Conservation (phyloP, 2,329 filamentous ascomycete genomes). For the Graphiopsis chlorocephala region DNA sequence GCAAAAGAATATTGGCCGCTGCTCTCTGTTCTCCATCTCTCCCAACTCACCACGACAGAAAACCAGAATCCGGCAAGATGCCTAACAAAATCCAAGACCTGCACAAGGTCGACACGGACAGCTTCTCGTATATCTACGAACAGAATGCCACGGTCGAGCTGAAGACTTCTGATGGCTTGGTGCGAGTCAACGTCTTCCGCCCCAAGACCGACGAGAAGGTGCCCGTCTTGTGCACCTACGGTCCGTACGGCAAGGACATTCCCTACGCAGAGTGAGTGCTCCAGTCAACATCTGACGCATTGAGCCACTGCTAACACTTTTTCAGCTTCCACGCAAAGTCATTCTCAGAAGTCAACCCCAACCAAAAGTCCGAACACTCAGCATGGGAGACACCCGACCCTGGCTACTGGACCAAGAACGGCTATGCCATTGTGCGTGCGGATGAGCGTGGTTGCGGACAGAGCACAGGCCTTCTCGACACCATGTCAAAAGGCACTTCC, state of each 20-base stretch:
- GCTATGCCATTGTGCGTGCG: constrained; percentile 34
- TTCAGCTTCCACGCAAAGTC: constrained; percentile 50
- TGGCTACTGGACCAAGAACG: constrained; percentile 32
- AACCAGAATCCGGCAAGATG: constrained; percentile 21
- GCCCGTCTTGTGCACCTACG: constrained; percentile 68
- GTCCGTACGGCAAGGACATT: constrained; percentile 72
- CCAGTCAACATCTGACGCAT: neutral
- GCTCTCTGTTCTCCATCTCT: neutral
- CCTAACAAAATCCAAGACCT: constrained; percentile 33
- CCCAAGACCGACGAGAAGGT: constrained; percentile 38
- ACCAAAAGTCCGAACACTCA: constrained; percentile 42
- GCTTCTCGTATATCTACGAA: constrained; percentile 34
- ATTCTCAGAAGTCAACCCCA: constrained; percentile 41
- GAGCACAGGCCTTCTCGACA: constrained; percentile 39
- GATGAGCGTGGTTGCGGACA: constrained; percentile 33
- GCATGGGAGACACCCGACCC: constrained; percentile 48
- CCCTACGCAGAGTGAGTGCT: constrained; percentile 52
- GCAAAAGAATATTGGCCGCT: neutral
- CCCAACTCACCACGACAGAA: constrained; percentile 8
- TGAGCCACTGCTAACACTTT: neutral
- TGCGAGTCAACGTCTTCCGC: constrained; percentile 36
- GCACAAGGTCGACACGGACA: constrained; percentile 31
- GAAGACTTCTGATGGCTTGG: constrained; percentile 28
- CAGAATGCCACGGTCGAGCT: constrained; percentile 32
- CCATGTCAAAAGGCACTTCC: constrained; percentile 44